phyloP scores from a whole-genome alignment of 768 basidiomycete genomes.

The Gymnopilus junonius region DNA sequence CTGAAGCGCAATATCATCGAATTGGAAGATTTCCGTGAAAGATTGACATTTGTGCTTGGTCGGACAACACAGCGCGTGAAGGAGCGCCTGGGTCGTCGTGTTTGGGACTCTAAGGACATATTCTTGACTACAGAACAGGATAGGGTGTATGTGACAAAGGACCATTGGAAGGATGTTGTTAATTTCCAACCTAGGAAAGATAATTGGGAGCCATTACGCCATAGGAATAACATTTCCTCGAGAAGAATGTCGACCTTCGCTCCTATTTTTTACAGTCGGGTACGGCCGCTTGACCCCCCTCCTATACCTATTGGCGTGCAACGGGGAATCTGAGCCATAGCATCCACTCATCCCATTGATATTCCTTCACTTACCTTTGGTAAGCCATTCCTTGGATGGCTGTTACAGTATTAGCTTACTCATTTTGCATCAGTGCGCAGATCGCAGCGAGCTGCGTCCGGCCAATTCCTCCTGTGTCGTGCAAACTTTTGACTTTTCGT shows the following conservation, averaged over 20 bases:
- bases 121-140: conserved; percentile 44
- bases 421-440: background rate
- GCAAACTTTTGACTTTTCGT: background rate
- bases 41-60: conserved; percentile 45
- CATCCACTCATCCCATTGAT: background rate
- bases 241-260: conserved; percentile 13
- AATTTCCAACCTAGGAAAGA: conserved; percentile 41
- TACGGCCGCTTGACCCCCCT: background rate
- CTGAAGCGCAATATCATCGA: conserved; percentile 58
- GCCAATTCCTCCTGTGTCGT: background rate
- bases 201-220: background rate
- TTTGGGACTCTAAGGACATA: conserved; percentile 64
- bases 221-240: background rate
- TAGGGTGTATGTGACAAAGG: conserved; percentile 40
- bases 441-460: background rate
- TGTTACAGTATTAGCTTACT: background rate
- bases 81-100: conserved; percentile 78
- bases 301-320: background rate
- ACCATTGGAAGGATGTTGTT: conserved; percentile 55
- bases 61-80: conserved; percentile 67
- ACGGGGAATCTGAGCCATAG: background rate
- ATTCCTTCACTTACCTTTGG: background rate
- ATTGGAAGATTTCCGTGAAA: conserved; percentile 48
- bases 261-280: background rate
- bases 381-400: background rate